Percentiles rank a stretch among this genome's conserved stretches.
Evolutionary conservation across 2,329 filamentous ascomycete species (phyloP).

Genomic region (Aspergillus alliaceus): DNA sequence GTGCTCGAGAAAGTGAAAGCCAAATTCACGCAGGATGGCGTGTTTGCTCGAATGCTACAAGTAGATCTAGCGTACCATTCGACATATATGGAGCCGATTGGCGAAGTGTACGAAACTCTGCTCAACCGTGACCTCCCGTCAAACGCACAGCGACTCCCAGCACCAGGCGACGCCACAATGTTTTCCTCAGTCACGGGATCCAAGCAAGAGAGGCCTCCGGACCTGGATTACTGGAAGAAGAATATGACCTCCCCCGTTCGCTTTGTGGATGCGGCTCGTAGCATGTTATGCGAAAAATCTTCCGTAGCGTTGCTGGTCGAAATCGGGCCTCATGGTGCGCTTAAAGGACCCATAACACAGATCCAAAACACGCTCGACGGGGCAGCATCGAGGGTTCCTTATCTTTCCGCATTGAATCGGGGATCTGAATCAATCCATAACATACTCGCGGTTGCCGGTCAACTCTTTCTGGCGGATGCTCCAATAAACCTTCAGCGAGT

Average conservation of each 20-base stretch:
- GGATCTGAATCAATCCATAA: not conserved
- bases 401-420: not conserved
- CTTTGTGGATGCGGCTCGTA: not conserved
- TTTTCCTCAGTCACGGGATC: constrained; percentile 8
- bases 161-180: not conserved
- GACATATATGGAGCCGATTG: not conserved
- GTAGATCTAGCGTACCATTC: constrained; percentile 23
- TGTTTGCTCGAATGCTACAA: constrained; percentile 11
- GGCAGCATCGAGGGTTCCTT: not conserved
- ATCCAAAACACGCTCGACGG: not conserved
- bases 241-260: not conserved
- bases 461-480: constrained; percentile 2
- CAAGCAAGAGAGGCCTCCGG: not conserved
- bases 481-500: constrained; percentile 1
- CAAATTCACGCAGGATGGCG: not conserved
- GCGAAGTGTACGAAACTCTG: not conserved
- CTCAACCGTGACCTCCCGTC: not conserved
- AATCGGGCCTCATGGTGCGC: constrained; percentile 8
- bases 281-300: not conserved
- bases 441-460: not conserved
- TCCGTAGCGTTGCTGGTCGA: constrained; percentile 1
- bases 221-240: not conserved
- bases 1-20: constrained; percentile 8
- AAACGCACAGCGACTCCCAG: not conserved
- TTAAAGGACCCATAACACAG: constrained; percentile 6